phyloP scores from a whole-genome alignment of 140 eudicot species.

The Bidens hawaiensis region DNA sequence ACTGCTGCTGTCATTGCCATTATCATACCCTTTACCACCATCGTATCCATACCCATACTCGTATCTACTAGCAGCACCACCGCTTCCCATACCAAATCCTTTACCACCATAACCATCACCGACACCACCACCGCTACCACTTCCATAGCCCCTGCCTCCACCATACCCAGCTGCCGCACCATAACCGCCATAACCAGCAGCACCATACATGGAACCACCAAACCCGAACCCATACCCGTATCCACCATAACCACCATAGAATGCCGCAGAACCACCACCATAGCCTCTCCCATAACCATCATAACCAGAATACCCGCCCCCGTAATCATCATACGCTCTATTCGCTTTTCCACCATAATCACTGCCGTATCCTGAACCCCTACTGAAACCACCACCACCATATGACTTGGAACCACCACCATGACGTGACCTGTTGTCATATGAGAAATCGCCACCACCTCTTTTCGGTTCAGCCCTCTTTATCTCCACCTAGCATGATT shows the following conservation, averaged over 20 bases:
- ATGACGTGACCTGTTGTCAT: constrained; percentile 45
- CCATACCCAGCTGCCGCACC: constrained; percentile 57
- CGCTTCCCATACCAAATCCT: constrained; percentile 32
- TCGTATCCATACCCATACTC: constrained; percentile 37
- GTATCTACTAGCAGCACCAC: constrained; percentile 18
- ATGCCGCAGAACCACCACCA: constrained; percentile 61
- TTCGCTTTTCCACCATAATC: constrained; percentile 62
- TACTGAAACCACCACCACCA: constrained; percentile 56
- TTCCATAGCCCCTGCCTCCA: constrained; percentile 56
- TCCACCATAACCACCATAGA: constrained; percentile 69
- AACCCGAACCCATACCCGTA: constrained; percentile 82
- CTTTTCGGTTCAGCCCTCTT: constrained; percentile 86
- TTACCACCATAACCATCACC: constrained; percentile 31
- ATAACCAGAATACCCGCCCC: constrained; percentile 45
- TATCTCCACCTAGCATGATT: constrained; percentile 63
- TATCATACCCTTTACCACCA: constrained; percentile 56
- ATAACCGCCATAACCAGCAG: constrained; percentile 62
- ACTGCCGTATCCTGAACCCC: constrained; percentile 62
- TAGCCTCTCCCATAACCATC: constrained; percentile 44
- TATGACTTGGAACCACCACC: constrained; percentile 58
- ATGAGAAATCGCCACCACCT: constrained; percentile 51
- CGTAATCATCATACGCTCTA: constrained; percentile 55
- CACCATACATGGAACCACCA: constrained; percentile 82
- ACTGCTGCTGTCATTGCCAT: constrained; percentile 19
- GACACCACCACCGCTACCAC: constrained; percentile 39